Evolutionary conservation across 371 early-diverging fungal species (phyloP).

Genomic region (Mucor velutinosus): DNA sequence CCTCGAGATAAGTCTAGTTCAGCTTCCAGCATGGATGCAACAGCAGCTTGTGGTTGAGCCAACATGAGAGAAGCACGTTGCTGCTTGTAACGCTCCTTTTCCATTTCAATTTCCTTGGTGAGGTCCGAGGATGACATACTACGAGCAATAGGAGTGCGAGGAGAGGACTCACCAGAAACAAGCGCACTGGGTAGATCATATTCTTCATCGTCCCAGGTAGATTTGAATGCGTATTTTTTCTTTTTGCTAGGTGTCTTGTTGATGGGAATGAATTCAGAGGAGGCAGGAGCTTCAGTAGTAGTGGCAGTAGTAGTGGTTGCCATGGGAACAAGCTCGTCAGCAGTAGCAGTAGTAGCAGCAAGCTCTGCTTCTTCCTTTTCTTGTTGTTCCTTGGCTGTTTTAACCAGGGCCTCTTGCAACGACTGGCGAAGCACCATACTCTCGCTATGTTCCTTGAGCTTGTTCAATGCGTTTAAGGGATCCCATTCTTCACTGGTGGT

Average conservation of each 20-base stretch:
- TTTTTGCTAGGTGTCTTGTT: background rate
- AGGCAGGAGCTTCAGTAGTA: background rate
- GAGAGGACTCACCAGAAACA: constrained; percentile 22
- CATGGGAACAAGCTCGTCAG: background rate
- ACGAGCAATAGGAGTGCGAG: constrained; percentile 26
- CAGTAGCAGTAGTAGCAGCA: background rate
- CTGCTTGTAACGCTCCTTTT: constrained; percentile 28
- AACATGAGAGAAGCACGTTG: constrained; percentile 21
- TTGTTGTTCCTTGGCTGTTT: constrained; percentile 12
- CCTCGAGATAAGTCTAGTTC: constrained; percentile 33
- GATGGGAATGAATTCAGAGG: background rate
- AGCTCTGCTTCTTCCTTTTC: constrained; percentile 2
- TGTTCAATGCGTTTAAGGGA: constrained; percentile 15
- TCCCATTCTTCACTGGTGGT: constrained; percentile 12
- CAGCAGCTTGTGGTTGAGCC: constrained; percentile 19
- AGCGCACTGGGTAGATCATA: constrained; percentile 15
- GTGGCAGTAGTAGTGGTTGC: background rate
- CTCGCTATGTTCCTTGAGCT: constrained; percentile 21
- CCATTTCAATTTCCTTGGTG: constrained; percentile 21
- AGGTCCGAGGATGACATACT: constrained; percentile 7
- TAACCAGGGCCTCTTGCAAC: constrained; percentile 13
- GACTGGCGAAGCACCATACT: constrained; percentile 27
- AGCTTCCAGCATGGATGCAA: constrained; percentile 29
- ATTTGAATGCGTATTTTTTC: constrained; percentile 9
- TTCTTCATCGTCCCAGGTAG: constrained; percentile 23